These are phyloP conservation scores for Beta lomatogona DNA, from an alignment of 179 eudicot species.

Conservation along the genomic window DNA sequence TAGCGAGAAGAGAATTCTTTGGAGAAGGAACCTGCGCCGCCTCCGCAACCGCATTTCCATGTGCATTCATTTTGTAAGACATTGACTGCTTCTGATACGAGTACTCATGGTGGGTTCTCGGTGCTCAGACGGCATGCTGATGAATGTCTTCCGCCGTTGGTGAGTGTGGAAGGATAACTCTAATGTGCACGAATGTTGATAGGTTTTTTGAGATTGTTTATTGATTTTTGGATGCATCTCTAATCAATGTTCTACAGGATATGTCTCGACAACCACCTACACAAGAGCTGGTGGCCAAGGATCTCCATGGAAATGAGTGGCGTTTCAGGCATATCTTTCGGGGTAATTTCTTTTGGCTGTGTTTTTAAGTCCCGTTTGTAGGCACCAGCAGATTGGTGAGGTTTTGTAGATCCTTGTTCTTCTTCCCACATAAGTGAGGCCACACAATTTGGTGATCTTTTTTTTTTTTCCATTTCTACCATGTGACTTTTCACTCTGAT, in stretches of 20 bases:
- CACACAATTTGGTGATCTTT: neutral
- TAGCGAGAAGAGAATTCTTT: slow-evolving; percentile 68
- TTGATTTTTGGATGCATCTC: neutral
- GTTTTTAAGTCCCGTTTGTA: neutral
- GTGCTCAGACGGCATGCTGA: slow-evolving; percentile 98
- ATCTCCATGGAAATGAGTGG: slow-evolving; percentile 86
- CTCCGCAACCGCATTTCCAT: slow-evolving; percentile 57
- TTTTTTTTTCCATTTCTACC: neutral
- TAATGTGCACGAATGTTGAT: slow-evolving; percentile 11
- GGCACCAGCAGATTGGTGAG: neutral
- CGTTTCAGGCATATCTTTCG: slow-evolving; percentile 96
- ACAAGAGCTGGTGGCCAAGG: slow-evolving; percentile 87
- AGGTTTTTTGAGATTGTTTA: slow-evolving; percentile 20
- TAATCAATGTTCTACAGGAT: slow-evolving; percentile 49
- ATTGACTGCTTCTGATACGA: slow-evolving; percentile 93
- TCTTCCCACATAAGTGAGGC: neutral
- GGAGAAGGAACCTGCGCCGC: slow-evolving; percentile 53
- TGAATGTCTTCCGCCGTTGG: slow-evolving; percentile 94
- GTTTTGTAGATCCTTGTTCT: too few species aligned
- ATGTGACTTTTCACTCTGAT: neutral
- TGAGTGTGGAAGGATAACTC: slow-evolving; percentile 32
- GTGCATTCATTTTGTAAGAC: slow-evolving; percentile 95
- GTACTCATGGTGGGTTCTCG: slow-evolving; percentile 98
- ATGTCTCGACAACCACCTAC: slow-evolving; percentile 97
- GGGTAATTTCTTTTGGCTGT: slow-evolving; percentile 46